phyloP scores from a whole-genome alignment of 2,329 filamentous ascomycete species.

The Trichophyton rubrum region DNA sequence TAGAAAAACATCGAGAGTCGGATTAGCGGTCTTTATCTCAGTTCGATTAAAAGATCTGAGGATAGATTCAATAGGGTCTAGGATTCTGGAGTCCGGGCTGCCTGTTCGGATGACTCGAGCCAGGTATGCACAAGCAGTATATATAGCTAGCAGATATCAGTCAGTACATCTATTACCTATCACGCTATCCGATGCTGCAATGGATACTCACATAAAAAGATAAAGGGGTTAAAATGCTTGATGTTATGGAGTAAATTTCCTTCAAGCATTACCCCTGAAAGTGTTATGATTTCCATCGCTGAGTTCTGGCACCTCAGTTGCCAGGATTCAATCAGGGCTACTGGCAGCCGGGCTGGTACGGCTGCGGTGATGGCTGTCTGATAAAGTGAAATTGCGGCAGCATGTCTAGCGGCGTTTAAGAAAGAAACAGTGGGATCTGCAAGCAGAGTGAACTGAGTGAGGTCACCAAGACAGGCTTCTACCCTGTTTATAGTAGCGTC shows the following conservation, averaged over 20 bases:
- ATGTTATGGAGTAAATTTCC: neutral
- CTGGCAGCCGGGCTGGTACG: neutral
- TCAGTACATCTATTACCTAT: neutral
- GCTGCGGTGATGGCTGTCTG: neutral
- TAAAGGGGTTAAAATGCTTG: slow-evolving; percentile 5
- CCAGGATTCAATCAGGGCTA: slow-evolving; percentile 3
- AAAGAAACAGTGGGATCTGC: slow-evolving; percentile 1
- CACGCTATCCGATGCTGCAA: too few species aligned
- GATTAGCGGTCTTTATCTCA: slow-evolving; percentile 4
- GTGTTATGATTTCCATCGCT: slow-evolving; percentile 1
- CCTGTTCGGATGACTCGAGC: slow-evolving; percentile 1
- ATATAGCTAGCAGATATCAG: neutral
- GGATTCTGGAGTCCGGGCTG: neutral
- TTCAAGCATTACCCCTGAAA: slow-evolving; percentile 3
- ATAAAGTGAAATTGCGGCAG: slow-evolving; percentile 3
- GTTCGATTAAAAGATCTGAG: neutral
- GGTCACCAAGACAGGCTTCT: slow-evolving; percentile 3
- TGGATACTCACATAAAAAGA: slow-evolving; percentile 4
- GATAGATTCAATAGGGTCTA: slow-evolving; percentile 2
- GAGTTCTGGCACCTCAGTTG: neutral
- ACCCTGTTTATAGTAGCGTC: neutral
- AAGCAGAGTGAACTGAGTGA: neutral
- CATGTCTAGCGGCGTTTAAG: neutral
- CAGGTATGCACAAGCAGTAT: slow-evolving; percentile 5
- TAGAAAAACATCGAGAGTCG: neutral